A percentile compares a stretch with the other conserved stretches of the same genome.
These are phyloP conservation scores for Metschnikowia rubicola DNA, from an alignment of 805 yeast genomes.

Conservation along the genomic window DNA sequence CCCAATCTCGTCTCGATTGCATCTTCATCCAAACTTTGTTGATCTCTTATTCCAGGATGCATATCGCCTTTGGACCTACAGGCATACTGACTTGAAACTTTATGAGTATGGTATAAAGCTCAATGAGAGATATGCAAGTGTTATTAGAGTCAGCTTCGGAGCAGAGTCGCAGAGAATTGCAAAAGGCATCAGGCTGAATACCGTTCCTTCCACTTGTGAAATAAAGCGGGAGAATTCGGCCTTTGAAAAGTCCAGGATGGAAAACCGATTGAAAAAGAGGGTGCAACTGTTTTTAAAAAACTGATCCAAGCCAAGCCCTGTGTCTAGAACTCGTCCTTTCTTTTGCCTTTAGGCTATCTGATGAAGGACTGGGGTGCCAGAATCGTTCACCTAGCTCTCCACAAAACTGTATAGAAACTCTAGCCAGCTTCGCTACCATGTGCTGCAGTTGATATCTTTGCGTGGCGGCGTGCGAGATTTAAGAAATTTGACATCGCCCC, in stretches of 20 bases:
- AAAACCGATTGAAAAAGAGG: constrained; percentile 45
- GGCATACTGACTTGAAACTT: constrained; percentile 35
- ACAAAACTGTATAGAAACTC: too few species aligned
- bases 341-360: background rate
- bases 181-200: background rate
- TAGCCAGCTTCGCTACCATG: too few species aligned
- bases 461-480: too few species aligned
- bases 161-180: background rate
- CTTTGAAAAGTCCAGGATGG: constrained; percentile 45
- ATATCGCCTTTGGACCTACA: constrained; percentile 27
- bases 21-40: constrained; percentile 19
- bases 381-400: too few species aligned
- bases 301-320: background rate
- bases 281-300: constrained; percentile 20
- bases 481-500: too few species aligned
- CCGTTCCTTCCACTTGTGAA: background rate
- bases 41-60: constrained; percentile 33
- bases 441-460: too few species aligned
- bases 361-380: background rate
- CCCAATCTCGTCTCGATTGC: constrained; percentile 31
- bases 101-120: constrained; percentile 40
- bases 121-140: constrained; percentile 39
- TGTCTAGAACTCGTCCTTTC: background rate
- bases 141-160: constrained; percentile 25
- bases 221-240: constrained; percentile 24